These are phyloP conservation scores for Elsinoe necatrix DNA, from an alignment of 2,329 filamentous ascomycete species.

Conservation along the genomic window DNA sequence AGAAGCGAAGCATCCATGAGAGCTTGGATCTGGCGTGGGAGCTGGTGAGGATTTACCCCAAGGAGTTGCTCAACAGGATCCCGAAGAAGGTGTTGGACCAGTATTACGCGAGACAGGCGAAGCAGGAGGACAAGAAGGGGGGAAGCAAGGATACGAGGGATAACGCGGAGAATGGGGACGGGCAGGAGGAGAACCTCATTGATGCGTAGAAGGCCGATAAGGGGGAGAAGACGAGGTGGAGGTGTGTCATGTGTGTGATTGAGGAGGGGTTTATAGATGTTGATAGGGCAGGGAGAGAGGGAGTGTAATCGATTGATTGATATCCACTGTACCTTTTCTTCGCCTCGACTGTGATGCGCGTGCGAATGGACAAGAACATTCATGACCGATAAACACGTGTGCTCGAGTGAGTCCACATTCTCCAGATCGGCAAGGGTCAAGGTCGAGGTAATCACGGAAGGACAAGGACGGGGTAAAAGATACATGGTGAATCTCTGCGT, in stretches of 20 bases:
- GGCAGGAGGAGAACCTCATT: constrained; percentile 22
- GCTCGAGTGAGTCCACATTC: too few relatives aligned
- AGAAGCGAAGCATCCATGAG: constrained; percentile 84
- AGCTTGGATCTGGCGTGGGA: constrained; percentile 95
- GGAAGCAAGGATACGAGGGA: constrained; percentile 24
- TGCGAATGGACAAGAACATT: too few relatives aligned
- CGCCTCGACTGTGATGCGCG: too few relatives aligned
- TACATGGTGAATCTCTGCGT: too few relatives aligned
- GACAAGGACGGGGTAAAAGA: too few relatives aligned
- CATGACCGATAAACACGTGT: too few relatives aligned
- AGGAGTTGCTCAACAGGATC: constrained; percentile 87
- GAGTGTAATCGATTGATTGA: background rate
- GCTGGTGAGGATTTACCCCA: constrained; percentile 91
- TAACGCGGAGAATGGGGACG: constrained; percentile 27
- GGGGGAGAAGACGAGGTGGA: background rate
- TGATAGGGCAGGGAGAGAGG: background rate
- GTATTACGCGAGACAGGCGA: constrained; percentile 41
- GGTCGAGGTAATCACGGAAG: too few relatives aligned
- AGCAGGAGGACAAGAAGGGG: constrained; percentile 37
- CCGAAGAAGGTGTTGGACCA: constrained; percentile 46
- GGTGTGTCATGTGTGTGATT: constrained; percentile 1
- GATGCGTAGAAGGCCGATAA: constrained; percentile 17
- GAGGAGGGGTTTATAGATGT: constrained; percentile 8
- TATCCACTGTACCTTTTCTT: background rate
- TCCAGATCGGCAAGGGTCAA: too few relatives aligned